phyloP scores from a whole-genome alignment of 108 stramenopile species.

The Skeletonema potamos region DNA sequence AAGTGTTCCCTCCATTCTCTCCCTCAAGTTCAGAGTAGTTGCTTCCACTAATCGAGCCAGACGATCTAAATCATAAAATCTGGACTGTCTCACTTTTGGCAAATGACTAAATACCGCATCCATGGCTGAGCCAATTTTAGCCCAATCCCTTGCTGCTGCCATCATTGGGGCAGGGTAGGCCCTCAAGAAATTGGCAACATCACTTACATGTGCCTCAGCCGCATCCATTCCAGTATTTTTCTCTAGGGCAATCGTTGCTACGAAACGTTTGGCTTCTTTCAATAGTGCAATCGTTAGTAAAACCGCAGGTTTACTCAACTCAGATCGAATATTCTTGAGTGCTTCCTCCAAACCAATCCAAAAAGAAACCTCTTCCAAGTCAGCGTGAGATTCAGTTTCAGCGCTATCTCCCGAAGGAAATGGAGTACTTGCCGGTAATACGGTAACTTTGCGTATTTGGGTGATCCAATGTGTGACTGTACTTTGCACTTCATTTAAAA shows the following conservation, averaged over 20 bases:
- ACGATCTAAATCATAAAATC: constrained; percentile 85
- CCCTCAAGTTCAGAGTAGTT: constrained; percentile 71
- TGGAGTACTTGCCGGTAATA: constrained; percentile 56
- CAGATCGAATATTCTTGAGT: constrained; percentile 56
- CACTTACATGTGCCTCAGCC: constrained; percentile 62
- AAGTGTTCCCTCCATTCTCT: constrained; percentile 51
- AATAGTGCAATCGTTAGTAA: constrained; percentile 71
- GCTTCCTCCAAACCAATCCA: constrained; percentile 75
- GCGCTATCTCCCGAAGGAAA: constrained; percentile 57
- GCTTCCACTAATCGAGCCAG: constrained; percentile 81
- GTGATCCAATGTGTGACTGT: constrained; percentile 74
- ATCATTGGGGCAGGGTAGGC: constrained; percentile 75
- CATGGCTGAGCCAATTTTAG: constrained; percentile 53
- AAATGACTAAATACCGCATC: constrained; percentile 80
- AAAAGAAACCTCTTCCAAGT: constrained; percentile 82
- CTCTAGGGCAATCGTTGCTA: constrained; percentile 90
- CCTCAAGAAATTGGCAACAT: constrained; percentile 85
- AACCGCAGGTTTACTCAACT: constrained; percentile 61
- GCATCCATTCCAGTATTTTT: constrained; percentile 86
- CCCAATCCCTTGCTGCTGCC: constrained; percentile 75
- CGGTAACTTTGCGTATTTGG: constrained; percentile 80
- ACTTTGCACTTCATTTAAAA: constrained; percentile 71
- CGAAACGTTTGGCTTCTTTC: constrained; percentile 85
- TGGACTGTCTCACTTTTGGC: constrained; percentile 79
- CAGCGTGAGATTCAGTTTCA: constrained; percentile 53